Percentiles rank a stretch among this genome's conserved stretches.
Evolutionary conservation across 805 yeast species (phyloP).

Genomic region (Myxozyma neotropica): DNA sequence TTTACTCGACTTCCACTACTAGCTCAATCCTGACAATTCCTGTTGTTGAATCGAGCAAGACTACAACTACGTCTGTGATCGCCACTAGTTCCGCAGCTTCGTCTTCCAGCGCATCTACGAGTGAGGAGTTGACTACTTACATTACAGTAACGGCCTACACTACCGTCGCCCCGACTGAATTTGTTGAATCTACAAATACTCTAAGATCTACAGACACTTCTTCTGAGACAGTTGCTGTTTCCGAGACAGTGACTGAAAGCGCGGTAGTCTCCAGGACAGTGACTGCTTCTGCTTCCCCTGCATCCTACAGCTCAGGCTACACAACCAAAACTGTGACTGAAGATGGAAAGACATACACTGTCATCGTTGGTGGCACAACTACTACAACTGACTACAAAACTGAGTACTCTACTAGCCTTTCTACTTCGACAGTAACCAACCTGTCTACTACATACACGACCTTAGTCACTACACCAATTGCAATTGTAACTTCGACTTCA

Average conservation of each 20-base stretch:
- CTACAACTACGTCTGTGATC: neutral
- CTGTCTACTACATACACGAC: neutral
- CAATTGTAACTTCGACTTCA: neutral
- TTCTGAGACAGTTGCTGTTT: neutral
- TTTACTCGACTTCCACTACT: neutral
- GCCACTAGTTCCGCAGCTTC: neutral
- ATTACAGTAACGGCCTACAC: constrained; percentile 12
- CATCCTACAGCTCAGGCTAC: neutral
- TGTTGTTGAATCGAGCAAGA: neutral
- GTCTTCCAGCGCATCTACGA: neutral
- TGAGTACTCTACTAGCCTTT: neutral
- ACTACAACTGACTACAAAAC: constrained; percentile 4
- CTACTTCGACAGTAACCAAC: neutral
- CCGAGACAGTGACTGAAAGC: neutral
- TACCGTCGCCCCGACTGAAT: constrained; percentile 5
- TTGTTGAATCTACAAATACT: neutral
- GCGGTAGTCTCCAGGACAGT: neutral
- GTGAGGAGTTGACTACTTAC: constrained; percentile 11
- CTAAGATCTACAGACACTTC: neutral
- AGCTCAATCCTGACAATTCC: neutral
- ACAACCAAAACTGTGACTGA: neutral
- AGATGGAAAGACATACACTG: constrained; percentile 5
- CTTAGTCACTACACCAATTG: neutral
- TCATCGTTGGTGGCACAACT: constrained; percentile 3
- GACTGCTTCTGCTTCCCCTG: neutral